Evolutionary conservation across 139 green algal species (phyloP).

Genomic region (Closterium sp.): DNA sequence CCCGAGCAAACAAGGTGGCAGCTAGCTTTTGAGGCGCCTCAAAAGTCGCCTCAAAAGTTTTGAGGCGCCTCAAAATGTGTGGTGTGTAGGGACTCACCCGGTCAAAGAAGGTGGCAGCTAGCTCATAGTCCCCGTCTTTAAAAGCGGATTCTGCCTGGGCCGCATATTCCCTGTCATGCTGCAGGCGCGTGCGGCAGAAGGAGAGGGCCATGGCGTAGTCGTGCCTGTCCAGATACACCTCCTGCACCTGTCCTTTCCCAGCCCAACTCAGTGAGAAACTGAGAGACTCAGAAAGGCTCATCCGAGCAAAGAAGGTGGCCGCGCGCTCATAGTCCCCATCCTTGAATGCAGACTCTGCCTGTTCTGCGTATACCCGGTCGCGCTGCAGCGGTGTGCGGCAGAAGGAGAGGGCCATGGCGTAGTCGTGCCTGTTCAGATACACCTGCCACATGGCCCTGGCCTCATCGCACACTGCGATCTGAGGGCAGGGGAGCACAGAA

Average conservation of each 20-base stretch:
- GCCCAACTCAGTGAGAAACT: no score
- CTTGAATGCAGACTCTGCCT: slow-evolving; percentile 55
- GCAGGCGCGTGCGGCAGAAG: slow-evolving; percentile 37
- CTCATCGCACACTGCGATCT: no score
- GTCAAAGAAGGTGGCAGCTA: slow-evolving; percentile 48
- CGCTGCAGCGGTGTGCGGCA: slow-evolving; percentile 35
- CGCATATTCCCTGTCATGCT: slow-evolving; percentile 28
- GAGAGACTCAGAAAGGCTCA: background rate
- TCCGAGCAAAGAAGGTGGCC: slow-evolving; percentile 51
- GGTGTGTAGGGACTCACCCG: slow-evolving; percentile 13
- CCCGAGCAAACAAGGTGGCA: slow-evolving; percentile 48
- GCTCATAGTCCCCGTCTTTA: slow-evolving; percentile 38
- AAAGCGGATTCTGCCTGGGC: slow-evolving; percentile 57
- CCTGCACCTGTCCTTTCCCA: no score
- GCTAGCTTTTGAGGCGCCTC: no score
- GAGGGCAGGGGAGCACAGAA: no score
- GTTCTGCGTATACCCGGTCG: slow-evolving; percentile 26
- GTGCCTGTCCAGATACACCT: slow-evolving; percentile 59
- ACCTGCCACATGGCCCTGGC: background rate
- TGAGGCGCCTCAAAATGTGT: no score
- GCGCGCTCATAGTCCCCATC: slow-evolving; percentile 41
- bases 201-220: slow-evolving; percentile 60
- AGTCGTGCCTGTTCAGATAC: slow-evolving; percentile 67
- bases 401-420: slow-evolving; percentile 49
- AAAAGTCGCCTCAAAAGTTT: no score